Conservation (phyloP, 2,329 filamentous ascomycete species). For the Paraphoma sp. region DNA sequence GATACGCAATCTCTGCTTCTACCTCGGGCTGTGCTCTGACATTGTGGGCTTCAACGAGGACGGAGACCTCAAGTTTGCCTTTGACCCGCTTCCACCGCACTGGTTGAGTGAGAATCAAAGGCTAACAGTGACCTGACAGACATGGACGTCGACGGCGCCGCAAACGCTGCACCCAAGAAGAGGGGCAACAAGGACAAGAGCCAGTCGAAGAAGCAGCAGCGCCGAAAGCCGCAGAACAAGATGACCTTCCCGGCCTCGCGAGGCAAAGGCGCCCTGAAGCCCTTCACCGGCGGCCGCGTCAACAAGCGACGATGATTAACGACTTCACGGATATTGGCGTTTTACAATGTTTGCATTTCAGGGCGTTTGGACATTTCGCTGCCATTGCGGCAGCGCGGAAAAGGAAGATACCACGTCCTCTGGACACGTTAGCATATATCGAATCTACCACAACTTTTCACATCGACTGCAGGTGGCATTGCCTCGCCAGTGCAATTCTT, state of each 20-base stretch:
- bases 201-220: conserved; percentile 44
- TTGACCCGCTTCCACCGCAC: conserved; percentile 43
- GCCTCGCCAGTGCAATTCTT: no score
- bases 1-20: conserved; percentile 44
- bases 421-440: not conserved
- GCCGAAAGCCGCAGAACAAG: conserved; percentile 48
- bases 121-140: conserved; percentile 44
- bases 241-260: conserved; percentile 45
- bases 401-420: conserved; percentile 37
- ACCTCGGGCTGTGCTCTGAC: conserved; percentile 49
- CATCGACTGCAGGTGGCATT: no score
- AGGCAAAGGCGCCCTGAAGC: conserved; percentile 45
- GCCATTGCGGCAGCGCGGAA: conserved; percentile 4
- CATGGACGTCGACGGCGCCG: conserved; percentile 49
- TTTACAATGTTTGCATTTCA: conserved; percentile 24
- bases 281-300: conserved; percentile 37
- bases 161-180: conserved; percentile 20
- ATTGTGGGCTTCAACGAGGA: conserved; percentile 46
- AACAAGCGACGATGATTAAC: conserved; percentile 34
- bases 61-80: conserved; percentile 45
- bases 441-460: no score
- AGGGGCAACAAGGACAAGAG: conserved; percentile 45
- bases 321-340: conserved; percentile 18
- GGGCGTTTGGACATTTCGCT: conserved; percentile 24
- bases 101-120: conserved; percentile 39